Base-by-base conservation (phyloP, 345 rosid genomes). In the Heritiera fomes region DNA sequence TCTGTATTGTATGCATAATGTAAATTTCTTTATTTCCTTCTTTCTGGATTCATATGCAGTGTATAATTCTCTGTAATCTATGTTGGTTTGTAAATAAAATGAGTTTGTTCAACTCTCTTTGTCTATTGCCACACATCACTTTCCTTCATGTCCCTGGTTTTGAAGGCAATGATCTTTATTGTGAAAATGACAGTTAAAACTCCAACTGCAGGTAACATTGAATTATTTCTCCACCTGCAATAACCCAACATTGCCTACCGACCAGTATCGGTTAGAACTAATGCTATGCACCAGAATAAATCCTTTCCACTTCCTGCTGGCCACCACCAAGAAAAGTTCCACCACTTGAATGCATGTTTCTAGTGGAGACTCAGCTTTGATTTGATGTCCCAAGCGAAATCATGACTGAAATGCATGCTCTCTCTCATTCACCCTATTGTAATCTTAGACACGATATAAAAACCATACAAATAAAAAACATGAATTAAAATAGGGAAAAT, bases 1-100 rank as follows among this genome's bases (percentile, higher is more conserved):
- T 47, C 32, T 47, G 11, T 70, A 14, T 49, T 47, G 34, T 46
- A 47, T 46, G 56, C 73, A 69, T 69, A 46, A 23, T 69, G 73
- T 6, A 23, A 8, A 8, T 1, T 32, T 46, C 46, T 46, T 3
- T 28, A 8, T 1, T 32, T 46, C 46, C 20, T 3, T 28, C 2
- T 69, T 46, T 45, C n/a, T 13, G 13, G 23, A 43, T 68, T 45
- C 8, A 20, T 47, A 28, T 28, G 58, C 12, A 18, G 28, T 23
- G 28, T 23, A 23, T 23, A 23, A 23, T 23, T 23, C 28, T 23
- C 28, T 23, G 28, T 23, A 23, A 23, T 23, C 28, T 67, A 41
- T 69, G 56, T 47, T 23, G 38, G 15, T 69, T 69, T 53, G 53
- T 68, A n/a, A 59, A 34, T 34, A 34, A 34, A 34, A 34, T 34